Evolutionary conservation across 177 flowering plant species (phyloP), one percentile per base, ranked within the genome.

Genomic region (Vitis hybrid): DNA sequence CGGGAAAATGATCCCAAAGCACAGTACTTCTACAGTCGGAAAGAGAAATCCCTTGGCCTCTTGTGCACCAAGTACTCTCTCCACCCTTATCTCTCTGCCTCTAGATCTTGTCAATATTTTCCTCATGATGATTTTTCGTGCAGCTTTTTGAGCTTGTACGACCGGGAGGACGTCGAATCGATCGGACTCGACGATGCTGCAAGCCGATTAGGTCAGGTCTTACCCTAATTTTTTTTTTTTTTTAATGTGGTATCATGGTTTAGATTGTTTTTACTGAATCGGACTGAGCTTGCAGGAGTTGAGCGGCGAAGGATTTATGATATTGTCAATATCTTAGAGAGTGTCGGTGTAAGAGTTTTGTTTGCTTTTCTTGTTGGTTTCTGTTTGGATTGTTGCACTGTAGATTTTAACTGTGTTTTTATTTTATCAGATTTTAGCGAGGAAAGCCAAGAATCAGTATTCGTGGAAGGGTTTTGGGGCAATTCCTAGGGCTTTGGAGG

Each of bases 301-400:
- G 94, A 90, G 78, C 81, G 98, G 66, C 79, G 98, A 26, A 84
- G 98, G 74, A 88, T 93, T 68, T 93, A 93, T 55, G 98, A 93
- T 61, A 87, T 93, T 16, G 98, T 91, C 65, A 93, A 93, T 75
- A 87, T 93, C 2, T 70, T 93, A 77, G 98, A 93, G 72, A 85
- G 93, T 51, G 78, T 93, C 56, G 98, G 98, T 16, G 98, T 90
- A 78, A 80, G 87, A 39, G 45, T 5, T 53, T 33, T n/a, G 2
- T 4, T 50, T 60, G 29, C 0, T 57, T 58, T 12, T 10, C 15
- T 39, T 39, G 1, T 14, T 53, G 14, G 1, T 59, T 51, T 15
- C 50, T 26, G 60, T 48, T 62, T 45, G 6, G 3, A 1, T 53
- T 57, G 60, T 56, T 45, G 13, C 16, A 9, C 60, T 22, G 16